These are phyloP conservation scores for Rhizopogon roseolus DNA, from an alignment of 768 basidiomycete species.

Conservation along the genomic window DNA sequence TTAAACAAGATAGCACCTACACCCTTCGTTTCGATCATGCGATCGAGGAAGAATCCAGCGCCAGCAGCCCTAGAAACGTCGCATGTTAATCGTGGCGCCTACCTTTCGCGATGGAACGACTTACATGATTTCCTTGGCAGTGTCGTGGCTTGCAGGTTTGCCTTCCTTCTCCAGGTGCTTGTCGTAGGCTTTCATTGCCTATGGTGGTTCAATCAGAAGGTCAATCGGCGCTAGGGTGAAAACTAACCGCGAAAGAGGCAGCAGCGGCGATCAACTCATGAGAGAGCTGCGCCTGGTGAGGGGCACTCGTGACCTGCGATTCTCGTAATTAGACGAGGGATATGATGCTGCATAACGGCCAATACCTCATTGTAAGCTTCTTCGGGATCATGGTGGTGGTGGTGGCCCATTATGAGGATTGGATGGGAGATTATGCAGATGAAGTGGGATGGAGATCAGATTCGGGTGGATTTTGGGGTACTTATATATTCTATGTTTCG, in stretches of 20 bases:
- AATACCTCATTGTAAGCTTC: slow-evolving; percentile 18
- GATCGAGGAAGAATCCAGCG: slow-evolving; percentile 49
- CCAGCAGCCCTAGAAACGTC: slow-evolving; percentile 43
- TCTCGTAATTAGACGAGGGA: neutral
- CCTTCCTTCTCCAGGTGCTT: slow-evolving; percentile 48
- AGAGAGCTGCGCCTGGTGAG: slow-evolving; percentile 53
- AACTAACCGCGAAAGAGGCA: slow-evolving; percentile 54
- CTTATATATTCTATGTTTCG: neutral
- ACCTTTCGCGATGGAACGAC: neutral
- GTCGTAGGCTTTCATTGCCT: slow-evolving; percentile 66
- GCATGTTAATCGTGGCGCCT: neutral
- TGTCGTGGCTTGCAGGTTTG: slow-evolving; percentile 41
- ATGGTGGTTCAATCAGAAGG: neutral
- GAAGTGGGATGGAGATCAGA: neutral
- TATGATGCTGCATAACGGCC: neutral
- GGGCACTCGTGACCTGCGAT: slow-evolving; percentile 39
- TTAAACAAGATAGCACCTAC: slow-evolving; percentile 20
- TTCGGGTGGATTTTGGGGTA: neutral
- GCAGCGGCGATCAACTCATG: slow-evolving; percentile 69
- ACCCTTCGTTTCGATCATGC: slow-evolving; percentile 53
- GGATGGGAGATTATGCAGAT: neutral
- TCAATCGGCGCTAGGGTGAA: neutral
- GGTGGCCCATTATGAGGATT: slow-evolving; percentile 10
- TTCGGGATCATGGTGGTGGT: slow-evolving; percentile 1
- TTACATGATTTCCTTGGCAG: slow-evolving; percentile 54